These are phyloP conservation scores for Kazachstania africana DNA, from an alignment of 805 yeast species.

Conservation along the genomic window DNA sequence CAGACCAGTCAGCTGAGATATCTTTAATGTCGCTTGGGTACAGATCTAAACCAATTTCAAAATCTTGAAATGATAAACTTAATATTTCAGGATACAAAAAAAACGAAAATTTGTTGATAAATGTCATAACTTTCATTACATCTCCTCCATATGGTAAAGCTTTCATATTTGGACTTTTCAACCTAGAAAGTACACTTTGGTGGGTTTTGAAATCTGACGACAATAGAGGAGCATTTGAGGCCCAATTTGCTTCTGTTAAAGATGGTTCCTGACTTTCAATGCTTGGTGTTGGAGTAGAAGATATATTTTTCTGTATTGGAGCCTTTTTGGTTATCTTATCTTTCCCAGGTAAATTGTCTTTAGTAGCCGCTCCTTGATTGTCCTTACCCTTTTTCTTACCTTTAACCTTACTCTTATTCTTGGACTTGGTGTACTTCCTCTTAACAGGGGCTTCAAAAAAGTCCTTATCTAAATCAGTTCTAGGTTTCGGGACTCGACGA, in stretches of 20 bases:
- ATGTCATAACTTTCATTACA: slow-evolving; percentile 21
- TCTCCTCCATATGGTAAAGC: slow-evolving; percentile 20
- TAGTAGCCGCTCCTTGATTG: background rate
- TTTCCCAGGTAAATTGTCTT: slow-evolving; percentile 4
- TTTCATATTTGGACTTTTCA: slow-evolving; percentile 14
- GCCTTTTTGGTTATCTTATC: slow-evolving; percentile 1
- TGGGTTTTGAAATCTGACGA: slow-evolving; percentile 14
- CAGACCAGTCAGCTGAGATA: background rate
- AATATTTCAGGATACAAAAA: slow-evolving; percentile 14
- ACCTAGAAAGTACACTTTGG: slow-evolving; percentile 10
- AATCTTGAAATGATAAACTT: slow-evolving; percentile 22
- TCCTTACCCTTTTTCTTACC: slow-evolving; percentile 4
- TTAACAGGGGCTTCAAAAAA: slow-evolving; percentile 10
- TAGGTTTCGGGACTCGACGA: slow-evolving; percentile 15
- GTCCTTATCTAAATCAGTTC: slow-evolving; percentile 9
- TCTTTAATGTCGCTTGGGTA: slow-evolving; percentile 6
- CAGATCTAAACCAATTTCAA: slow-evolving; percentile 21
- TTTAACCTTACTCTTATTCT: slow-evolving; percentile 5
- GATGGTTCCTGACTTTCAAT: slow-evolving; percentile 13
- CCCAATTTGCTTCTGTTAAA: slow-evolving; percentile 15
- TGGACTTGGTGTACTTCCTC: slow-evolving; percentile 6
- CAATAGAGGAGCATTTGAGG: slow-evolving; percentile 16
- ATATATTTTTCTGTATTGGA: background rate
- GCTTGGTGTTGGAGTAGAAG: background rate
- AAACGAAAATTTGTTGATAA: slow-evolving; percentile 18